Base-by-base conservation (phyloP, 2,329 filamentous ascomycete genomes). In the Didymella keratinophila region DNA sequence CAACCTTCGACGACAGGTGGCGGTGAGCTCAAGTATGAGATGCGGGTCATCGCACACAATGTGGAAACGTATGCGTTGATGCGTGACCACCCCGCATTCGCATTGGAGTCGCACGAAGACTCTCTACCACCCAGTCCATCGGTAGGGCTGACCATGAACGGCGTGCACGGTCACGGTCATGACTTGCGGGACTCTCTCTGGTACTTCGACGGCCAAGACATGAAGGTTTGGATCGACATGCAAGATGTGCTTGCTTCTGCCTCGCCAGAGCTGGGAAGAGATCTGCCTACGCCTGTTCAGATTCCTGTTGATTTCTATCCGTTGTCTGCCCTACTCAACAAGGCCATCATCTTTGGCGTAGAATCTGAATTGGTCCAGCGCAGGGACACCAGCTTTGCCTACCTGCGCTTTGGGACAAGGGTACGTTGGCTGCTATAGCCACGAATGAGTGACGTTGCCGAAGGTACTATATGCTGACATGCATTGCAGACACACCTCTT, bases 221-320 rank as follows among this genome's bases (percentile, higher is more conserved):
- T 98, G 65, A 90, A 93, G 65, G 86, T 91, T 3, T 99, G 95
- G 95, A 87, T 91, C 23, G 92, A 97, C 72, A 87, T 97, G 39
- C 88, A 93, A 65, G 91, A 95, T 60, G 87, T 98, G 28, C 80
- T 98, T 39, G 85, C 88, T 34, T 89, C 89, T 20, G 87, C 88
- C 23, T 86, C 88, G 8, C 80, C 83, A 36, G 89, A 91, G 61
- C 78, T 86, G 23, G 82, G 84, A 12, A 86, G 87, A 61, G 91
- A 96, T 51, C 77, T 96, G 3, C 89, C 91, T 2, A 83, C 86
- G 9, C 86, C 91, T 2, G 88, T 97, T 11, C 86, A 89, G 23
- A 87, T 98, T 54, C 85, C 90, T 0, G 82, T 96, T n/a, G 95
- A 99, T 76, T 99, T 98, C 76, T 98, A 98, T 71, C 95, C 95